Evolutionary conservation across 2,329 filamentous ascomycete species (phyloP), one percentile per base, ranked within the genome.

Genomic region (Plenodomus tracheiphilus): DNA sequence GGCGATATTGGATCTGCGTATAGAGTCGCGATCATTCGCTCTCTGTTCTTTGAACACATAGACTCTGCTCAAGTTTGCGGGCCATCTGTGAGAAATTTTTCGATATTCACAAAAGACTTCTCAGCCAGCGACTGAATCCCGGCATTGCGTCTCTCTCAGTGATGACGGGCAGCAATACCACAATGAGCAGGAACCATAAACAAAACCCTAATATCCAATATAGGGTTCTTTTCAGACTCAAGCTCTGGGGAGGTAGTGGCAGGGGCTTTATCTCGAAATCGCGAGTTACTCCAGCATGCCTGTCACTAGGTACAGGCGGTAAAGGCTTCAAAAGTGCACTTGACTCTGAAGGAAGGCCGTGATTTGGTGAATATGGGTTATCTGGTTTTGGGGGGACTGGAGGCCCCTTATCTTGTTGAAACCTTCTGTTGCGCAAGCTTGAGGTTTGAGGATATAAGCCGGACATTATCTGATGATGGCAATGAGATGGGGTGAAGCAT

Each of bases 111-210:
- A 5, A 25, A 25, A 25, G 22, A 25, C 22, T 25, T 32, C 11
- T 32, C 28, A 37, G 10, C 35, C 35, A 37, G 4, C 38, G 41
- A 43, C 67, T 67, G 17, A 65, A 43, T 15, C 58, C 53, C 2
- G 64, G 56, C 64, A 69, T 62, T 17, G 63, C 66, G 21, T 67
- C 61, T 46, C 47, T 57, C 46, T 66, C 66, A 22, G 60, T 56
- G 11, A 69, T 52, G 21, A 68, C 43, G 0, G 66, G 66, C 4
- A 69, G 37, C 16, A 68, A 44, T 0, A 66, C 16, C 9, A 69
- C 59, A 17, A 68, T 56, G 0, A 56, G 19, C 15, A 66, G 15
- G 41, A 69, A 69, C 58, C 64, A 67, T 4, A 59, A 10, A 9
- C 18, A 28, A 18, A 66, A 57, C 1, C 42, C 61, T 9, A 22